Base-by-base conservation (phyloP, 768 basidiomycete species). In the Galerina marginata region DNA sequence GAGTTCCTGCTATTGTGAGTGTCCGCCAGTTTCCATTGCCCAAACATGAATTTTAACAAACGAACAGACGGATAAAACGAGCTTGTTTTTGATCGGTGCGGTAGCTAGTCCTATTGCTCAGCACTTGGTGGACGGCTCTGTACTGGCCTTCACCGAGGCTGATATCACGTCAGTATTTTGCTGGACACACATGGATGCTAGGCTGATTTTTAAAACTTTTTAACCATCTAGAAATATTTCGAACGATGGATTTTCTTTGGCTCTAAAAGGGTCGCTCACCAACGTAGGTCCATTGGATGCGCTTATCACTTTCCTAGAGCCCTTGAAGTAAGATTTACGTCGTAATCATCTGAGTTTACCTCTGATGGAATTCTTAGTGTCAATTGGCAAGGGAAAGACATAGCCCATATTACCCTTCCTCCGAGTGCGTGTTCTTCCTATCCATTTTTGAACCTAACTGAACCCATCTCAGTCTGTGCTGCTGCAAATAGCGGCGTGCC, bases 201-300 rank as follows among this genome's bases (percentile, higher is more conserved):
- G 37, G 29, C 33, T 36, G 20, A 15, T 16, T 11, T 42, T 58
- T 20, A 53, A 12, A 25, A 6, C 3, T 16, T 14, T 43, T 33
- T 44, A 15, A 11, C 20, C 20, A 38, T 49, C 25, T 61, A 85
- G 83, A 39, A 81, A 85, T 60, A 79, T 87, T 16, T 74, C 85
- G 3, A 73, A 91, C 46, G 76, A 79, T 2, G 90, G 90, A 2
- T 91, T 91, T 65, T 82, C 87, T 68, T 71, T 91, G 25, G 71
- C 82, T 2, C 75, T 92, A 5, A 77, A 75, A 20, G 88, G 88
- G 12, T 85, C 87, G 11, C 68, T 89, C 54, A 86, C 84, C 0
- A 83, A 86, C 51, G 71, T 82, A 6, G 90, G 90, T 0, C 89
- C 90, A 20, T 77, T 92, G 52, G 89, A 91, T 73, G 89, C 88